Conservation (phyloP, 192 early-diverging fungal species). For the Anaeromyces robustus region DNA sequence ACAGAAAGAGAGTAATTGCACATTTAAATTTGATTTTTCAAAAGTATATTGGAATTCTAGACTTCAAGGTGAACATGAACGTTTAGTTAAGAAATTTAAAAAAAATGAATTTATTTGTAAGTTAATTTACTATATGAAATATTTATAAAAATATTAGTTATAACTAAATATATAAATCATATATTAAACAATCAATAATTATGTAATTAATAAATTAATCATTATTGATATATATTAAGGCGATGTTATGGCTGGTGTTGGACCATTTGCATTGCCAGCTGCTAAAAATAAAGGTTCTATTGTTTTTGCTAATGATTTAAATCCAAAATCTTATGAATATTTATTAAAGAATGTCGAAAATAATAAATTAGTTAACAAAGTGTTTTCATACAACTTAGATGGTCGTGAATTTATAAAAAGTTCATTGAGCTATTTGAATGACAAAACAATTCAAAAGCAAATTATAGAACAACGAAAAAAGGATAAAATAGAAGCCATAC, state of each 20-base stretch:
- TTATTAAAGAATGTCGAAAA: conserved; percentile 60
- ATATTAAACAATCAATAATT: too few relatives aligned
- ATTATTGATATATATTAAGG: neutral
- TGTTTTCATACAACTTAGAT: neutral
- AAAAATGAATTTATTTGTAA: conserved; percentile 54
- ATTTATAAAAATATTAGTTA: too few relatives aligned
- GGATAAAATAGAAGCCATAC: neutral
- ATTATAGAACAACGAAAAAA: neutral
- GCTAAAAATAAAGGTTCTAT: conserved; percentile 45
- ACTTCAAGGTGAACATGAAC: conserved; percentile 83
- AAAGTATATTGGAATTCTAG: conserved; percentile 99
- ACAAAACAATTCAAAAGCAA: neutral
- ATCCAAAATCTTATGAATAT: conserved; percentile 72
- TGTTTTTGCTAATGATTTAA: conserved; percentile 96
- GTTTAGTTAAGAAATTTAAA: conserved; percentile 65
- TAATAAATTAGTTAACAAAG: conserved; percentile 55
- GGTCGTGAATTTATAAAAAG: neutral
- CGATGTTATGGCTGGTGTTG: neutral
- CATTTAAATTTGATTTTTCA: conserved; percentile 86
- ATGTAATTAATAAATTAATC: too few relatives aligned
- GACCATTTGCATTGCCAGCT: neutral
- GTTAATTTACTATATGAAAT: neutral
- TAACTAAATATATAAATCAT: too few relatives aligned
- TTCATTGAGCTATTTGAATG: neutral
- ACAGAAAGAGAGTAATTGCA: conserved; percentile 78